phyloP scores from a whole-genome alignment of 2,329 filamentous ascomycete species.

The Colletotrichum chlorophyti region DNA sequence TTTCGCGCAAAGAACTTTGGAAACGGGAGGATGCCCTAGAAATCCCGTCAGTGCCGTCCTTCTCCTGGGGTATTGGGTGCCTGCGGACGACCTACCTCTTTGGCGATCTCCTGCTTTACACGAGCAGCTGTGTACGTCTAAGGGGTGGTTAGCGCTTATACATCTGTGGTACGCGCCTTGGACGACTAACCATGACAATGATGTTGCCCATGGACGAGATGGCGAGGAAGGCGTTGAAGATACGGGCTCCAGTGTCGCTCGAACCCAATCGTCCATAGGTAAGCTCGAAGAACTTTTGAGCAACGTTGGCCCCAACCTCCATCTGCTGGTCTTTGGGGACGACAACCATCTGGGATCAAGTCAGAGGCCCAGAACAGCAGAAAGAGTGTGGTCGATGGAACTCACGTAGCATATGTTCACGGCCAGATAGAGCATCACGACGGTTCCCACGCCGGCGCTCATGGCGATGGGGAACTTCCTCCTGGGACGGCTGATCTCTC shows the following conservation, averaged over 20 bases:
- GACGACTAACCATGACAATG: conserved; percentile 48
- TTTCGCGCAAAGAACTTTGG: conserved; percentile 54
- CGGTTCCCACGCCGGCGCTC: conserved; percentile 36
- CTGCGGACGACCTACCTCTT: conserved; percentile 50
- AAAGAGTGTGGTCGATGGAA: conserved; percentile 32
- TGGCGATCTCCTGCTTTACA: conserved; percentile 67
- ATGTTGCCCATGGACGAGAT: conserved; percentile 63
- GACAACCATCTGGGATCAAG: conserved; percentile 48
- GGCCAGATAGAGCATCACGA: conserved; percentile 42
- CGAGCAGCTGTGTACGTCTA: conserved; percentile 59
- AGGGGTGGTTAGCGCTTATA: neutral
- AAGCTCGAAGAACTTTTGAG: conserved; percentile 42
- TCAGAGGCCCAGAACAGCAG: conserved; percentile 36
- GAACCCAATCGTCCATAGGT: conserved; percentile 38
- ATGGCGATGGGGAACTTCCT: conserved; percentile 42
- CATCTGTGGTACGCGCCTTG: too few relatives aligned
- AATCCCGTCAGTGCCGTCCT: neutral
- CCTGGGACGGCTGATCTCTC: conserved; percentile 39
- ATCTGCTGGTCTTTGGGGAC: conserved; percentile 36
- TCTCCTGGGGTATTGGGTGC: too few relatives aligned
- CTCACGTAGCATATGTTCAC: conserved; percentile 46
- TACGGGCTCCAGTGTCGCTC: conserved; percentile 37
- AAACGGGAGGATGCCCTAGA: conserved; percentile 54
- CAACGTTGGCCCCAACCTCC: conserved; percentile 35
- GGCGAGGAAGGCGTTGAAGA: conserved; percentile 58